phyloP scores from a whole-genome alignment of 2,329 filamentous ascomycete species.

The Penicillium olsonii region DNA sequence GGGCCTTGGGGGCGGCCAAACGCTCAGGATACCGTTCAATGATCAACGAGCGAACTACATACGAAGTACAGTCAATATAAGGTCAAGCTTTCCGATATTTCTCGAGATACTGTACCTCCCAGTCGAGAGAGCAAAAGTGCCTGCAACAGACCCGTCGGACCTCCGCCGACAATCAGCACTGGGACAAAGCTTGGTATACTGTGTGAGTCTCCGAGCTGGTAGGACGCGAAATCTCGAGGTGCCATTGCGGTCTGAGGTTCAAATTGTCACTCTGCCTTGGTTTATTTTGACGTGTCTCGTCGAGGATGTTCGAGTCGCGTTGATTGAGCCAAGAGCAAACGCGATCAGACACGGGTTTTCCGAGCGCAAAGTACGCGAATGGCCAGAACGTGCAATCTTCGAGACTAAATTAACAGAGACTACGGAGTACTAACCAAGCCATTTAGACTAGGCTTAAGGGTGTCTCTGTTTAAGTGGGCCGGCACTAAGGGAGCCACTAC shows the following conservation, averaged over 20 bases:
- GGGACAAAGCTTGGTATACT: conserved; percentile 1
- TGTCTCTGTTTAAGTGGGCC: neutral
- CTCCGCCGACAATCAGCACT: conserved; percentile 41
- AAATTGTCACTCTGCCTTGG: neutral
- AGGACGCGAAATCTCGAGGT: conserved; percentile 1
- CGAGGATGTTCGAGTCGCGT: too few species aligned
- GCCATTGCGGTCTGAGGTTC: neutral
- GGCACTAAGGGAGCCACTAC: neutral
- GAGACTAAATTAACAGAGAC: neutral
- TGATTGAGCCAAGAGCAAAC: too few species aligned
- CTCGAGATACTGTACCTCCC: conserved; percentile 17
- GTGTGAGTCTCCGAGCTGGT: neutral
- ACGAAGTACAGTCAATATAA: too few species aligned
- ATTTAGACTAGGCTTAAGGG: neutral
- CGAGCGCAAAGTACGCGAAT: neutral
- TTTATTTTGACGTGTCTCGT: too few species aligned
- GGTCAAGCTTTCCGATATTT: too few species aligned
- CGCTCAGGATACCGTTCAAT: conserved; percentile 24
- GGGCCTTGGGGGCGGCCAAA: conserved; percentile 24
- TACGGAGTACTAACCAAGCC: neutral
- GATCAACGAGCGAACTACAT: conserved; percentile 12
- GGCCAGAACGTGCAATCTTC: neutral
- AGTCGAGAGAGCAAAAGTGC: conserved; percentile 35
- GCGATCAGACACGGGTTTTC: neutral
- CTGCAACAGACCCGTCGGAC: conserved; percentile 37